phyloP scores from a whole-genome alignment of 768 basidiomycete genomes.

The Psilocybe sp. region DNA sequence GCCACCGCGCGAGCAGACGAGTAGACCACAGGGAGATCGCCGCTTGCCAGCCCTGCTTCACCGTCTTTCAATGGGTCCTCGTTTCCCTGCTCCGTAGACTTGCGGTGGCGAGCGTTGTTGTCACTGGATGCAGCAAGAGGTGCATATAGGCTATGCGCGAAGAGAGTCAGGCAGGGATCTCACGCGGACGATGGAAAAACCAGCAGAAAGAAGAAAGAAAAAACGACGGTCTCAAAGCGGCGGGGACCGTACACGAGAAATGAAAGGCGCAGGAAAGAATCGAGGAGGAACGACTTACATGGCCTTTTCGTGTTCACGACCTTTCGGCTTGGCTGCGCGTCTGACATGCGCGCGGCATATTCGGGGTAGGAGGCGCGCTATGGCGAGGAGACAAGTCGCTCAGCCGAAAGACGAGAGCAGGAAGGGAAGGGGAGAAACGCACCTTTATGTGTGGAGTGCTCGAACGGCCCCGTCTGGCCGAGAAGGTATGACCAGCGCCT shows the following conservation, averaged over 20 bases:
- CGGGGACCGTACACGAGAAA: no score
- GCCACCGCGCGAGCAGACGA: no score
- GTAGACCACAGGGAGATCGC: no score
- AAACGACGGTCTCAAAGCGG: no score
- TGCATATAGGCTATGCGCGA: background rate
- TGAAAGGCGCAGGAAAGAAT: no score
- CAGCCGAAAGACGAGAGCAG: background rate
- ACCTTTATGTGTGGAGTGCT: constrained; percentile 99
- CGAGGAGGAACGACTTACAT: no score
- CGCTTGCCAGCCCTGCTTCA: constrained; percentile 70
- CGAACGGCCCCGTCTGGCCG: constrained; percentile 96
- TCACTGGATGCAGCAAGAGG: constrained; percentile 44
- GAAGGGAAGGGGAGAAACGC: constrained; percentile 36
- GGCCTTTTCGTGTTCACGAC: constrained; percentile 40
- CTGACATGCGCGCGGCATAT: constrained; percentile 87
- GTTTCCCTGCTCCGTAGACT: constrained; percentile 98
- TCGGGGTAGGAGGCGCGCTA: constrained; percentile 89
- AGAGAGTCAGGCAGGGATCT: background rate
- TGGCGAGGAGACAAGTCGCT: constrained; percentile 2
- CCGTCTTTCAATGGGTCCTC: constrained; percentile 90
- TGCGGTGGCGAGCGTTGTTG: constrained; percentile 78
- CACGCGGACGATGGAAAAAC: no score
- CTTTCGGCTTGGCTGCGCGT: constrained; percentile 83
- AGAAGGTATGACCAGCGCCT: constrained; percentile 97
- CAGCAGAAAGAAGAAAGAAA: no score